Base-by-base conservation (phyloP, 192 early-diverging fungal species). In the Paraglomus brasilianum region DNA sequence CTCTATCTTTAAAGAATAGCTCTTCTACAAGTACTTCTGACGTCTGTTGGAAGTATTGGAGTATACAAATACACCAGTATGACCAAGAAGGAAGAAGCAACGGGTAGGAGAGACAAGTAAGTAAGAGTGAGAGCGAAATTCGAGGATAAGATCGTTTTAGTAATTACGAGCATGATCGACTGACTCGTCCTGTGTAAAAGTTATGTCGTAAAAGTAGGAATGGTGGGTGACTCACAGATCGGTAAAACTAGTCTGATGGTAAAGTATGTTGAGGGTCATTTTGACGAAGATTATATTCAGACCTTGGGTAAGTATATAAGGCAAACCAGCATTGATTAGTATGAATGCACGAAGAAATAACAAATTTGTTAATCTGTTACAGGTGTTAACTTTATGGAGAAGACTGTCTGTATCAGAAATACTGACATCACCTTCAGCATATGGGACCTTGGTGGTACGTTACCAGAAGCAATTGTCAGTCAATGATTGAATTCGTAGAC, bases 351-450 rank as follows among this genome's bases (percentile, higher is more conserved):
- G 30, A 30, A 1, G 30, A 30, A 30, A 30, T 30, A 3, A 30
- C 30, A 30, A 30, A 30, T 30, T 30, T 30, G 30, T 3, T 30
- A 30, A 30, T 30, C 30, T 30, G 30, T 30, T 30, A 30, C 65
- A 91, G 92, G 95, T 64, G 92, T 98, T 46, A 95, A 95, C 71
- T 96, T 96, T 71, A 92, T 96, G 91, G 95, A 98, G 76, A 98
- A 98, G 78, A 95, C 94, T 0, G 88, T 98, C 38, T 83, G 87
- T 11, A 88, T 98, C 61, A 83, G 88, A 60, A 92, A 93, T 67
- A 93, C 92, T 7, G 92, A 92, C 67, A 92, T 98, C 64, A 96
- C 94, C 15, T 98, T 98, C 75, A 95, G 92, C 72, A 95, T 98
- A 77, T 98, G 95, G 95, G 95, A 98, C 79, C 80, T 98, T 62